Conservation (phyloP, 2,329 filamentous ascomycete species). For the Calonectria pteridis region DNA sequence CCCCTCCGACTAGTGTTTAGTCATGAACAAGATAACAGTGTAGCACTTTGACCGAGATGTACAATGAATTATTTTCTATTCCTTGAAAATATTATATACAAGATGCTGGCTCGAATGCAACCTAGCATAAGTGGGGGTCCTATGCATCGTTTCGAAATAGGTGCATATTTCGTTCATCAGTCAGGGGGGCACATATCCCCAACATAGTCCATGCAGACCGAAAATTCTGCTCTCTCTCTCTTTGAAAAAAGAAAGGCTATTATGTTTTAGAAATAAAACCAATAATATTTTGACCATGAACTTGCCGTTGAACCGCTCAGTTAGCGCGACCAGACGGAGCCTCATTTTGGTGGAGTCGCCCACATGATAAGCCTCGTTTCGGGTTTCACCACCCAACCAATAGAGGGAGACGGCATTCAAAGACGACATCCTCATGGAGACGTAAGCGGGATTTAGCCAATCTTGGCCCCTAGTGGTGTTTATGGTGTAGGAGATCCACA, state of each 20-base stretch:
- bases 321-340: not conserved
- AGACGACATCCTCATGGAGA: not conserved
- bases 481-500: not conserved
- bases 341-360: not conserved
- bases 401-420: not conserved
- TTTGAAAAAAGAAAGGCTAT: not conserved
- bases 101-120: not conserved
- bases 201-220: not conserved
- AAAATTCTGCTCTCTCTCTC: not conserved
- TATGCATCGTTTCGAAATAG: not conserved
- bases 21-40: not conserved
- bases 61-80: not conserved
- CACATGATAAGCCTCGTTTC: not conserved
- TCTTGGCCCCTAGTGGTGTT: not conserved
- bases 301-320: not conserved
- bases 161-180: not conserved
- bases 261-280: not conserved
- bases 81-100: not conserved
- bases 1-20: not conserved
- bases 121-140: not conserved
- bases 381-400: not conserved
- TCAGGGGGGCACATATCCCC: not conserved
- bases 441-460: not conserved
- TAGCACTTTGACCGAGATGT: not conserved
- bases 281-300: not conserved